Base-by-base conservation (phyloP, 495 filamentous ascomycete genomes). In the Rostrohypoxylon terebratum region DNA sequence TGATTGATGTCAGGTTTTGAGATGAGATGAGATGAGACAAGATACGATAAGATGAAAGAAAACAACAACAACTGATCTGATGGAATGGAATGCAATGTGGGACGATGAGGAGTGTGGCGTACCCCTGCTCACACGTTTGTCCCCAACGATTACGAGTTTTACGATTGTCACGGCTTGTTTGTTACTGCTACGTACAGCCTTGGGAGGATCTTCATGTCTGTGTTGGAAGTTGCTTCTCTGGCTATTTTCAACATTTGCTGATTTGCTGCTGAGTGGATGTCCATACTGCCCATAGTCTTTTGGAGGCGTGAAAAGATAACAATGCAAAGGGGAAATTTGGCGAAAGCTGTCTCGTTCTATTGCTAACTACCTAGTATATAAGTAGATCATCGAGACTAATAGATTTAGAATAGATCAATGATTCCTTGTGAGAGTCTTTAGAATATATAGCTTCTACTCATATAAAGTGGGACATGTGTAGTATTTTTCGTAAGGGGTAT, bases 61-160 rank as follows among this genome's bases (percentile, higher is more conserved):
- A 31, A 28, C 3, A 25, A 10, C 3, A 16, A 23, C 18, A 45
- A 3, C 10, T 50, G 47, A 50, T 55, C 51, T 55, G 51, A 55
- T 57, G 53, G 53, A 57, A 38, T 10, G 61, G 45, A 48, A 11
- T 10, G 61, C 18, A 48, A 11, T 21, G 21, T 36, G 66, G 63
- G 48, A 31, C 16, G 38, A 53, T 14, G 58, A 20, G 53, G 36
- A 21, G 66, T 68, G 50, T 53, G 25, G 51, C 5, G 28, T 47
- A 45, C 20, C 23, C 21, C 38, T 42, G 38, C 11, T 42, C 33
- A 47, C 9, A 42, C 45, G 50, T 68, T 25, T 47, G 57, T 69
- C 65, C 54, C 21, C 47, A 6, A 73, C 20, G 60, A 60, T 65
- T 14, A 73, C 51, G 70, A 73, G 18, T 48, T 69, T 64, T 42